A percentile compares a stretch with the other conserved stretches of the same genome.
Evolutionary conservation across 2,329 filamentous ascomycete species (phyloP).

Genomic region (Exophiala viscosa): DNA sequence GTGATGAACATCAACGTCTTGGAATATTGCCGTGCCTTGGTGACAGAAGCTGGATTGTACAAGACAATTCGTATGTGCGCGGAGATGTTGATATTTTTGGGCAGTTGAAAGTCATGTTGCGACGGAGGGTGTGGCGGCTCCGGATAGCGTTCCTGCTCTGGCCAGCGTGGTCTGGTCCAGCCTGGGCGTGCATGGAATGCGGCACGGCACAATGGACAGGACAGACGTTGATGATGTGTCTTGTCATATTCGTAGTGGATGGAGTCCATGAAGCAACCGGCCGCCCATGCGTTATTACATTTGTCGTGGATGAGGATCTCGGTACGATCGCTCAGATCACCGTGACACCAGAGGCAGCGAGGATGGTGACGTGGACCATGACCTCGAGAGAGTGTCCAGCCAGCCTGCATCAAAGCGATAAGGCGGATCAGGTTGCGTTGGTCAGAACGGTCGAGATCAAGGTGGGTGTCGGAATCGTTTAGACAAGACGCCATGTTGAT

Average conservation of each 20-base stretch:
- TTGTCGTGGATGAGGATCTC: conserved; percentile 17
- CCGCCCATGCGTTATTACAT: conserved; percentile 19
- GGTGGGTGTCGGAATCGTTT: conserved; percentile 8
- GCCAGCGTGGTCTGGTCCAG: not conserved
- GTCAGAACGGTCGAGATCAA: conserved; percentile 8
- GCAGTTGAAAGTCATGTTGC: not conserved
- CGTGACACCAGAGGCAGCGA: conserved; percentile 17
- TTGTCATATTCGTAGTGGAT: conserved; percentile 5
- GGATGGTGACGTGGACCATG: conserved; percentile 15
- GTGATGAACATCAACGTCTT: conserved; percentile 7
- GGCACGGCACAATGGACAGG: conserved; percentile 17
- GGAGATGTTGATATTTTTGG: not conserved
- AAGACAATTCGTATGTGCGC: conserved; percentile 10
- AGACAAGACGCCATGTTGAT: not conserved
- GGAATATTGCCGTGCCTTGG: not conserved
- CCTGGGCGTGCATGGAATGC: not conserved
- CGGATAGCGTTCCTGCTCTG: not conserved
- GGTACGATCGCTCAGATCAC: conserved; percentile 5
- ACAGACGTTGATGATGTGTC: not conserved
- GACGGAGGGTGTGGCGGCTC: too few relatives aligned
- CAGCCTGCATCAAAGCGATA: conserved; percentile 5
- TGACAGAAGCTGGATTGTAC: conserved; percentile 4
- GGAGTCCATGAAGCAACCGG: conserved; percentile 12
- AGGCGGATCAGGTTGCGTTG: conserved; percentile 10
- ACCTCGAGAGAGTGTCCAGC: conserved; percentile 13